Evolutionary conservation across 305 asterid species (phyloP).

Genomic region (Fraxinus greggii): DNA sequence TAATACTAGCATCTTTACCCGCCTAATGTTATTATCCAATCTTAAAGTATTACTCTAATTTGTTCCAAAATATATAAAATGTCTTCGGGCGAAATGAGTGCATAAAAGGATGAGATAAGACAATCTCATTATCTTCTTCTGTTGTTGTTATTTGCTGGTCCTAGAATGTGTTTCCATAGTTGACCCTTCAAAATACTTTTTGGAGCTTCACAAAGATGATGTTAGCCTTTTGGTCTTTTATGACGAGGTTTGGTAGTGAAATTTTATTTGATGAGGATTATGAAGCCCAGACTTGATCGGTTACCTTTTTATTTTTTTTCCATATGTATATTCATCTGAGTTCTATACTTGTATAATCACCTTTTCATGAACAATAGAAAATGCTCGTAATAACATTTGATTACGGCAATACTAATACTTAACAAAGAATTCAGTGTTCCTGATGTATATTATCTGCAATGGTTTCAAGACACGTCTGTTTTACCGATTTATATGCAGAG

Average conservation of each 20-base stretch:
- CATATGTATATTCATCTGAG: not conserved
- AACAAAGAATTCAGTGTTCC: conserved; percentile 4
- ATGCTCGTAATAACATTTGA: not conserved
- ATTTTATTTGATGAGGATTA: conserved; percentile 4
- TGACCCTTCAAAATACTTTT: not conserved
- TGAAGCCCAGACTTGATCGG: not conserved
- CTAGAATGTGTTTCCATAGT: not conserved
- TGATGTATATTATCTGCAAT: conserved; percentile 19
- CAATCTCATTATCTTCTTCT: conserved; percentile 14
- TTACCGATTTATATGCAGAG: conserved; percentile 51
- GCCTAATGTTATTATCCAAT: not conserved
- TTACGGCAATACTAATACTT: not conserved
- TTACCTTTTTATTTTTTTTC: not conserved
- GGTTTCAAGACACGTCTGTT: conserved; percentile 18
- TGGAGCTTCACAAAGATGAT: not conserved
- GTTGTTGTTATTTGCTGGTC: conserved; percentile 10
- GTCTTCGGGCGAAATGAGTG: not conserved
- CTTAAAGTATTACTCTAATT: not conserved
- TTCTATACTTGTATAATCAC: not conserved
- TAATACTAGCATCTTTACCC: conserved; percentile 14
- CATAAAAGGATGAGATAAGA: not conserved
- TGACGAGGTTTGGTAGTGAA: not conserved
- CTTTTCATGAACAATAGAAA: not conserved
- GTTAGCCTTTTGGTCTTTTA: conserved; percentile 1
- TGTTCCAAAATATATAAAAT: not conserved